Conservation (phyloP, 2,329 filamentous ascomycete species). For the Paraconiothyrium brasiliense region DNA sequence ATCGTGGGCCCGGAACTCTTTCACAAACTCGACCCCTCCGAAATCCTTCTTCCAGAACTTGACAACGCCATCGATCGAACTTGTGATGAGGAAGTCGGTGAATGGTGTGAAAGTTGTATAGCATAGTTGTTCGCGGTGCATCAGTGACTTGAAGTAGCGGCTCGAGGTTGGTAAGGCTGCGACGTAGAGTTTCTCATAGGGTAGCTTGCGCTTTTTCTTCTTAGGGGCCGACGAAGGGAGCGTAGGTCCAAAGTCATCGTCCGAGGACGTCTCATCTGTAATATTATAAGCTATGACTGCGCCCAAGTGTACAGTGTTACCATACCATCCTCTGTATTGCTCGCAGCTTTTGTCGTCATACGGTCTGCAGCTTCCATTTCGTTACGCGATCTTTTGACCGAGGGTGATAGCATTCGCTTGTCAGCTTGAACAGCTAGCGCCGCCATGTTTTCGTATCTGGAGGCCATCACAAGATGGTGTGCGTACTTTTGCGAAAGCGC, state of each 20-base stretch:
- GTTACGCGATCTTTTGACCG: conserved; percentile 30
- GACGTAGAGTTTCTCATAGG: conserved; percentile 94
- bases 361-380: conserved; percentile 34
- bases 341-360: conserved; percentile 20
- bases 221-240: conserved; percentile 81
- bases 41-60: conserved; percentile 99
- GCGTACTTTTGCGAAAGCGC: neutral
- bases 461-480: neutral
- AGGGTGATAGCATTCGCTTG: conserved; percentile 19
- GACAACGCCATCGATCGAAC: conserved; percentile 92
- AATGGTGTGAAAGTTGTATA: conserved; percentile 88
- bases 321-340: conserved; percentile 23
- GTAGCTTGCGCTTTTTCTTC: conserved; percentile 90
- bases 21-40: conserved; percentile 94
- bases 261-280: conserved; percentile 70
- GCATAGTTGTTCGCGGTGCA: conserved; percentile 95
- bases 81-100: conserved; percentile 95
- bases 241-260: conserved; percentile 85
- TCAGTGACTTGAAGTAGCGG: conserved; percentile 93
- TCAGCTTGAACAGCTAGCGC: conserved; percentile 5
- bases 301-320: conserved; percentile 15
- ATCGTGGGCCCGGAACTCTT: conserved; percentile 92
- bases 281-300: conserved; percentile 23
- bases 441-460: conserved; percentile 13
- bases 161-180: conserved; percentile 82